Evolutionary conservation across 129 eudicot genomes (phyloP), one percentile per base, ranked within the genome.

Genomic region (Mikania micrantha): DNA sequence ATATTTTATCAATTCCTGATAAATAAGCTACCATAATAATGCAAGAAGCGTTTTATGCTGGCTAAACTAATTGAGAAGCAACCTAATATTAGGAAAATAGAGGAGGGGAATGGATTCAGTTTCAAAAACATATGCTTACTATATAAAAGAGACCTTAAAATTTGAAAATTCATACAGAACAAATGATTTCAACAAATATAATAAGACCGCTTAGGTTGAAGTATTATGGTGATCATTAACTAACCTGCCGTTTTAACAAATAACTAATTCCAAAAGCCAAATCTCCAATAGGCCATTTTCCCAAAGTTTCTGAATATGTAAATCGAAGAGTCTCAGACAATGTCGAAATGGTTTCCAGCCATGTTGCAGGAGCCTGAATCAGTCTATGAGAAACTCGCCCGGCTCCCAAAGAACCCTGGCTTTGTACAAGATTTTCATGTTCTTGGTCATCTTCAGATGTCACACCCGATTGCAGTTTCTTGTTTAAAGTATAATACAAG

Each of bases 221-320:
- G 32, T 22, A 21, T 52, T 52, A 2, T 9, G n/a, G 22, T 52
- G 8, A 69, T 9, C 13, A 21, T 31, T n/a, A 8, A 54, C 66
- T 39, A 79, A 83, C 99, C 95, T 89, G 97, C 80, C 87, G 80
- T 82, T 83, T 89, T 47, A 89, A 74, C 64, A 94, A 90, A 75
- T 89, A 94, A 73, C 50, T 86, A 64, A 94, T 94, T 56, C 99
- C 99, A 85, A 94, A 94, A 52, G 99, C 99, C 77, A 94, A 87
- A 81, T 94, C 99, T 7, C 95, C 99, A 67, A 94, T 89, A 9
- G 99, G 99, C 99, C 99, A 94, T 69, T 90, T 94, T 50, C 99
- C 99, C 65, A 94, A 63, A 44, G 99, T 94, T 78, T 94, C 99
- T 7, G 97, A 94, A 74, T 94, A 94, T 7, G 97, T 94, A 79